Evolutionary conservation across 495 filamentous ascomycete genomes (phyloP).

Genomic region (Symbiotaphrina buchneri): DNA sequence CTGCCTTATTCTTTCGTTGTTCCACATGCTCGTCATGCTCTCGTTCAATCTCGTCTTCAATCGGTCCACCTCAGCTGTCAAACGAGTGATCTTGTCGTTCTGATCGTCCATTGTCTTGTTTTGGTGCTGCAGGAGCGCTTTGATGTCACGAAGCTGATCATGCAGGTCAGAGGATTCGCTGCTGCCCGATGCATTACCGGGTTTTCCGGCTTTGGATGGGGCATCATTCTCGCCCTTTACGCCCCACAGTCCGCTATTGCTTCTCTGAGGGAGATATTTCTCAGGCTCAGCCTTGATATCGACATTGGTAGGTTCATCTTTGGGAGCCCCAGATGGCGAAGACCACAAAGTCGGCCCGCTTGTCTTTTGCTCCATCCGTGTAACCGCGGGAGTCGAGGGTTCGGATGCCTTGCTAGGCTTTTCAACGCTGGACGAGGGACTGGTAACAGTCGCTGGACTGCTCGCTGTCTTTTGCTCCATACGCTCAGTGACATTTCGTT

Average conservation of each 20-base stretch:
- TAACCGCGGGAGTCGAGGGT: no score
- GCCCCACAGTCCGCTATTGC: no score
- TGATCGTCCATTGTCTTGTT: slow-evolving; percentile 34
- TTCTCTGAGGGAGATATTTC: no score
- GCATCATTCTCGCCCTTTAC: no score
- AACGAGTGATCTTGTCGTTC: slow-evolving; percentile 33
- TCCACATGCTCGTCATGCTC: slow-evolving; percentile 11
- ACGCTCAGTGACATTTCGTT: slow-evolving; percentile 5
- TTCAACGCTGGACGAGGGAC: no score
- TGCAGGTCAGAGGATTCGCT: background rate
- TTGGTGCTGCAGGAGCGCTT: slow-evolving; percentile 36
- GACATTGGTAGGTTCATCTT: no score
- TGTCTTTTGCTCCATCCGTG: no score
- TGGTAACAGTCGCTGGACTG: slow-evolving; percentile 5
- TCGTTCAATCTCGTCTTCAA: slow-evolving; percentile 42
- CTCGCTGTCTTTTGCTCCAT: slow-evolving; percentile 9
- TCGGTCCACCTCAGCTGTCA: slow-evolving; percentile 45
- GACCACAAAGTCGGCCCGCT: no score
- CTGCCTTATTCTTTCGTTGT: slow-evolving; percentile 41
- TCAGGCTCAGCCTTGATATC: no score
- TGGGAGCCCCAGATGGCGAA: no score
- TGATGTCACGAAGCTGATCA: slow-evolving; percentile 33
- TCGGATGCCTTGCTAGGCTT: no score
- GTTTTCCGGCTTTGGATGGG: no score
- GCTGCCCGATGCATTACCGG: background rate